Evolutionary conservation across 805 yeast genomes (phyloP).

Genomic region (Blastobotrys terrestris): DNA sequence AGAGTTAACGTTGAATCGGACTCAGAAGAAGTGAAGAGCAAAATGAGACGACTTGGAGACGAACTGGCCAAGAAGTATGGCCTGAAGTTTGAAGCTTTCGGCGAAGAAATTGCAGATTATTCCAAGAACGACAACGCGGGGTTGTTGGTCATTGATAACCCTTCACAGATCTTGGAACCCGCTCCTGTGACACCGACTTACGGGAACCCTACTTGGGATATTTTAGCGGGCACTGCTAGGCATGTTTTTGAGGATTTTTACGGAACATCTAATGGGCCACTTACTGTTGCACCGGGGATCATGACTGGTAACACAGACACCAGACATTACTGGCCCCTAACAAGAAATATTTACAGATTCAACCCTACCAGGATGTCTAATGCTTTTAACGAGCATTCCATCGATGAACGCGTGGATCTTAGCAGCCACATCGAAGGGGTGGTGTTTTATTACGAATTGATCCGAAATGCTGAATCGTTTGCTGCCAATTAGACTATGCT

Average conservation of each 20-base stretch:
- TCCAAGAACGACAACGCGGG: slow-evolving; percentile 12
- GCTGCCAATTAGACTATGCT: not conserved
- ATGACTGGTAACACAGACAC: slow-evolving; percentile 74
- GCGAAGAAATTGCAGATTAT: slow-evolving; percentile 21
- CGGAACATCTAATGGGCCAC: slow-evolving; percentile 20
- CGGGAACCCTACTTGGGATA: slow-evolving; percentile 39
- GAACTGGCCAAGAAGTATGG: slow-evolving; percentile 42
- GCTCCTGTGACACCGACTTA: slow-evolving; percentile 48
- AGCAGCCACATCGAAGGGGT: slow-evolving; percentile 45
- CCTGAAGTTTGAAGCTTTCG: slow-evolving; percentile 40
- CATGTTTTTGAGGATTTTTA: slow-evolving; percentile 53
- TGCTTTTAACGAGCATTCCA: slow-evolving; percentile 47
- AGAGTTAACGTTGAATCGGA: slow-evolving; percentile 56
- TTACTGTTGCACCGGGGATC: slow-evolving; percentile 51
- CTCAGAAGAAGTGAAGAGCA: slow-evolving; percentile 38
- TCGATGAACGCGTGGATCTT: slow-evolving; percentile 52
- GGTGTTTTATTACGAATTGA: slow-evolving; percentile 23
- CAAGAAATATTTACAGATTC: slow-evolving; percentile 55
- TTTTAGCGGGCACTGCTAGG: slow-evolving; percentile 58
- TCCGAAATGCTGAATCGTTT: not conserved
- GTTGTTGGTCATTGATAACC: slow-evolving; percentile 3
- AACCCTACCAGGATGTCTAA: slow-evolving; percentile 10
- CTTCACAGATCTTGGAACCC: slow-evolving; percentile 33
- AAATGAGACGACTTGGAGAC: slow-evolving; percentile 33
- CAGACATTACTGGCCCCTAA: slow-evolving; percentile 54